Percentiles rank a stretch among this genome's conserved stretches.
Conservation (phyloP, 495 filamentous ascomycete genomes). For the Talaromyces thailandensis region DNA sequence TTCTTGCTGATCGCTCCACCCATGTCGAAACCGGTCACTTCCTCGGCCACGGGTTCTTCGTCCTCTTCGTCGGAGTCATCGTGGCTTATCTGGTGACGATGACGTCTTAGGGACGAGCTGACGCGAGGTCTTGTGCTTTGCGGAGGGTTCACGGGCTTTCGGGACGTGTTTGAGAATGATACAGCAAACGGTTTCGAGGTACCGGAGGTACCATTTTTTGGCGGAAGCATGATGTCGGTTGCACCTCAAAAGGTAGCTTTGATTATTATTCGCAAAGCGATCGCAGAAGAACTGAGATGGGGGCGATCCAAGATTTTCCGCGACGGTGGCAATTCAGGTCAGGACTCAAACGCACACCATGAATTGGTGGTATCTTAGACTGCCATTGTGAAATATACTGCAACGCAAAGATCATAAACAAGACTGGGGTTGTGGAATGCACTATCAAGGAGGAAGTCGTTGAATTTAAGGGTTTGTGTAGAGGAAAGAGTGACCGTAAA, state of each 20-base stretch:
- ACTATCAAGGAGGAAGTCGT: background rate
- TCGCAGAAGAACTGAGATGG: too few species aligned
- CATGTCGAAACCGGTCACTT: conserved; percentile 52
- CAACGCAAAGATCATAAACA: background rate
- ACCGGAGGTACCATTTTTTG: background rate
- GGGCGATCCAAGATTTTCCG: background rate
- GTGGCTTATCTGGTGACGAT: background rate
- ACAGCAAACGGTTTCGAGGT: conserved; percentile 4
- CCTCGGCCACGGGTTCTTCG: conserved; percentile 28
- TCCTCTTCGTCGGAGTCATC: conserved; percentile 40
- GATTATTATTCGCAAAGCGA: too few species aligned
- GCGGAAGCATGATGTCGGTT: background rate
- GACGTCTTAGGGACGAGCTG: background rate
- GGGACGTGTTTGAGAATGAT: conserved; percentile 2
- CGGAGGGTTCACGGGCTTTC: background rate
- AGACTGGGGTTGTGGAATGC: background rate
- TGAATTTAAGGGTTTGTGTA: background rate
- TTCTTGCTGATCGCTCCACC: conserved; percentile 44
- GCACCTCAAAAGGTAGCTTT: too few species aligned
- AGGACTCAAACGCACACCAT: background rate
- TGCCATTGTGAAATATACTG: background rate
- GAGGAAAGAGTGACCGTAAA: background rate
- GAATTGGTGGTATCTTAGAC: background rate
- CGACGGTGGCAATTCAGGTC: background rate
- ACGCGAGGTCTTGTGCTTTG: conserved; percentile 4